Base-by-base conservation (phyloP, 225 moss, liverwort and hornwort species). In the Thuidium tamariscinum region DNA sequence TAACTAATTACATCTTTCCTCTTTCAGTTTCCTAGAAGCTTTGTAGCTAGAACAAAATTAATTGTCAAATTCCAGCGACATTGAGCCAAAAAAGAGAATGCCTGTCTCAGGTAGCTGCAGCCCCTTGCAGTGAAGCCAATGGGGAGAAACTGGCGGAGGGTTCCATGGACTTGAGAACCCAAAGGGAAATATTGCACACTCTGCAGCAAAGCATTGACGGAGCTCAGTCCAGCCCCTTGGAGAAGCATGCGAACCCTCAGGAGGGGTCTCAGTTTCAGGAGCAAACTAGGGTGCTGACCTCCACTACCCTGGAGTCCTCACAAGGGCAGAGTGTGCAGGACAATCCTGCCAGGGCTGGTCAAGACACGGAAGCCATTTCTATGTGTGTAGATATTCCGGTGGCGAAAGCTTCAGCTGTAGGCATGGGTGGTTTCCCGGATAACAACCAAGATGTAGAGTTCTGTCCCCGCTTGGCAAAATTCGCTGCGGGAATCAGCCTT, bases 201-300 rank as follows among this genome's bases (percentile, higher is more conserved):
- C 72, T 91, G 78, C 91, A 90, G 66, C 81, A 89, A 70, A 91
- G 69, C 65, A 90, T 83, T 82, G 90, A 91, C 37, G 93, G 80
- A 89, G 87, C 62, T n/a, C 90, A 87, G 36, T 82, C 88, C 80
- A 79, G 82, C 26, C 84, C 79, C 77, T 29, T 90, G 76, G 91
- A 90, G 89, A 89, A 89, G 83, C 91, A 83, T 27, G 15, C 81
- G 56, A 74, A 64, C 23, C 30, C 83, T 70, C 84, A 90, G 64
- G 88, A 87, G 55, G 90, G 78, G 22, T 80, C 86, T 17, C 67
- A 85, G 54, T 91, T 83, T 78, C 88, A 87, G 91, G 90, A 91
- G 84, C 91, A 90, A 80, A 75, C 85, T 6, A 87, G 87, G 46
- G 76, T 61, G 60, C 87, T 63, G 72, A 81, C 82, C 39, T 77